Conservation (phyloP, 768 basidiomycete species). For the Macrolepiota dolichaula region DNA sequence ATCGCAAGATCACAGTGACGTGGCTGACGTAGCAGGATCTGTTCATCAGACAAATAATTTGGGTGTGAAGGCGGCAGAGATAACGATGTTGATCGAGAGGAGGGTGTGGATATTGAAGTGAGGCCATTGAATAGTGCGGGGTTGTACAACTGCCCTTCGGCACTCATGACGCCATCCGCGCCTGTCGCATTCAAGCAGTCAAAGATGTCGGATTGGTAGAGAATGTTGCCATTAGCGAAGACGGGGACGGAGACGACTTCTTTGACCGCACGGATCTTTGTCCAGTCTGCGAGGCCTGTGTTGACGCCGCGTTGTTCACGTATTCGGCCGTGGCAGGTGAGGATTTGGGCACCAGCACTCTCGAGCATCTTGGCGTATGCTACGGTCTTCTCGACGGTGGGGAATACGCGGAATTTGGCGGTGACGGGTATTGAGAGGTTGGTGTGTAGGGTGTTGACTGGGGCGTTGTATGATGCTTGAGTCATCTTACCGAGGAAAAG, state of each 20-base stretch:
- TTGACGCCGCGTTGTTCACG: constrained; percentile 91
- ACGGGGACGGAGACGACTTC: constrained; percentile 88
- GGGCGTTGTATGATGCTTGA: not conserved
- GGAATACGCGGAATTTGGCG: constrained; percentile 93
- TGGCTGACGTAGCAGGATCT: constrained; percentile 46
- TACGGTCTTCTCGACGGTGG: constrained; percentile 81
- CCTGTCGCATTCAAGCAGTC: constrained; percentile 81
- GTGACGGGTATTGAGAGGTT: constrained; percentile 92
- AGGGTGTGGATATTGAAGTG: constrained; percentile 16
- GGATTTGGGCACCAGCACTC: constrained; percentile 89
- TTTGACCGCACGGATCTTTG: constrained; percentile 88
- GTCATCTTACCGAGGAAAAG: not conserved
- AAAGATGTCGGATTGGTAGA: constrained; percentile 81
- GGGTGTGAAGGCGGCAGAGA: constrained; percentile 8
- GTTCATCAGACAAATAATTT: constrained; percentile 23
- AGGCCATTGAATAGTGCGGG: constrained; percentile 66
- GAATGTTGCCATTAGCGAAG: constrained; percentile 95
- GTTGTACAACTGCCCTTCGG: constrained; percentile 94
- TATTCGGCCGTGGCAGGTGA: constrained; percentile 90
- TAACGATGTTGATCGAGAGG: constrained; percentile 5
- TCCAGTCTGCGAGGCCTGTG: constrained; percentile 84
- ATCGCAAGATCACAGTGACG: constrained; percentile 66
- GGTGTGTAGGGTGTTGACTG: constrained; percentile 83
- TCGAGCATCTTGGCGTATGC: constrained; percentile 97
- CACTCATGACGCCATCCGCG: constrained; percentile 91